Conservation (phyloP, 1,139 yeast species). For the Pichia sp. region DNA sequence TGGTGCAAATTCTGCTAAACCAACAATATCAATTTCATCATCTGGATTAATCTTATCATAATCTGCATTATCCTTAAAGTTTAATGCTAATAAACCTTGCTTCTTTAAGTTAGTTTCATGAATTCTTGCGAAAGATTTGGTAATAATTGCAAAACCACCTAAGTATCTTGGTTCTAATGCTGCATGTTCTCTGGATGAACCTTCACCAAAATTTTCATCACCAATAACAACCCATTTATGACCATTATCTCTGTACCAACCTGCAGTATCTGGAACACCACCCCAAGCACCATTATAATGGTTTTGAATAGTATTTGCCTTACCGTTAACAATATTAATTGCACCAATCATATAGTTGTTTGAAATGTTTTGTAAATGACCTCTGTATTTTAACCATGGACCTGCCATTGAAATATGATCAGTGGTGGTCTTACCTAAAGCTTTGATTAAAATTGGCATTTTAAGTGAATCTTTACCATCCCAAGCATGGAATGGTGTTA, state of each 20-base stretch:
- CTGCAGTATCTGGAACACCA: conserved; percentile 96
- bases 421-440: conserved; percentile 97
- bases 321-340: conserved; percentile 90
- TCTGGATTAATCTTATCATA: conserved; percentile 91
- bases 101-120: conserved; percentile 92
- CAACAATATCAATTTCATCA: conserved; percentile 84
- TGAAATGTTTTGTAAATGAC: conserved; percentile 98
- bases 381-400: conserved; percentile 99
- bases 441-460: conserved; percentile 93
- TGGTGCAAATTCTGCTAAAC: conserved; percentile 83
- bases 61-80: conserved; percentile 81
- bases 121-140: conserved; percentile 97
- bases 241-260: conserved; percentile 89
- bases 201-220: conserved; percentile 99
- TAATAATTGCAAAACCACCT: conserved; percentile 95
- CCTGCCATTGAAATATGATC: conserved; percentile 99
- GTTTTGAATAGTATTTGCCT: conserved; percentile 89
- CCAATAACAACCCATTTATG: conserved; percentile 96
- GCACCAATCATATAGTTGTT: conserved; percentile 99
- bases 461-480: conserved; percentile 88
- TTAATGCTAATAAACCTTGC: conserved; percentile 96
- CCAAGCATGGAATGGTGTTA: conserved; percentile 91
- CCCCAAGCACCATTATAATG: conserved; percentile 85
- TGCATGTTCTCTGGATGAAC: conserved; percentile 99
- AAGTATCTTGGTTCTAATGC: conserved; percentile 99